Evolutionary conservation across 805 yeast species (phyloP).

Genomic region (Zygosaccharomyces bisporus): DNA sequence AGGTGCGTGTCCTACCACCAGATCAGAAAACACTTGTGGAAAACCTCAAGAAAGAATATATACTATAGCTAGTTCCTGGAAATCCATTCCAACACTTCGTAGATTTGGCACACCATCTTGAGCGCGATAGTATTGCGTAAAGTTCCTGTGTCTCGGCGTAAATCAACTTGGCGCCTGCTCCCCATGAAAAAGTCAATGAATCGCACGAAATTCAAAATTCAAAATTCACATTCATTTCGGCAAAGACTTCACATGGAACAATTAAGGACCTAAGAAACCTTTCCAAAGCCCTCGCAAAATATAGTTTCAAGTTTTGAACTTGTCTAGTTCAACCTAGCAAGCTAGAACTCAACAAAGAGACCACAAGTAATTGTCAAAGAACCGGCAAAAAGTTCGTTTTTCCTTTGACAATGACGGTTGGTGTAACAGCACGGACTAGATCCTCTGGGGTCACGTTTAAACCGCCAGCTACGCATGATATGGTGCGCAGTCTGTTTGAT

Average conservation of each 20-base stretch:
- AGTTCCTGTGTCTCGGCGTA: background rate
- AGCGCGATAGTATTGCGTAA: background rate
- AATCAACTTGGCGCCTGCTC: conserved; percentile 2
- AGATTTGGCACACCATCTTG: background rate
- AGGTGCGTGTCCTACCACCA: conserved; percentile 41
- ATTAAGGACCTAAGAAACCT: background rate
- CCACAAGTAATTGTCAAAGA: background rate
- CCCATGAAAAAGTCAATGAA: no score
- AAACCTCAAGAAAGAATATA: conserved; percentile 52
- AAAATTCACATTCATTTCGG: conserved; percentile 5
- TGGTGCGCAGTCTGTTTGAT: conserved; percentile 77
- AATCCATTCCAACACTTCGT: background rate
- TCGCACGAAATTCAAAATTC: background rate
- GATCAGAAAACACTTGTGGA: conserved; percentile 52
- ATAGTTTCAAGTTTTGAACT: background rate
- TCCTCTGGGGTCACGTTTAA: conserved; percentile 34
- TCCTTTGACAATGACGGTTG: background rate
- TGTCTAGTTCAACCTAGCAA: conserved; percentile 16
- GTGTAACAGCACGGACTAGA: conserved; percentile 27
- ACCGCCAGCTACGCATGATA: conserved; percentile 63
- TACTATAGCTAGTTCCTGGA: conserved; percentile 20
- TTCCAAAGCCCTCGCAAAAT: background rate
- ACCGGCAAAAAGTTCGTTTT: background rate
- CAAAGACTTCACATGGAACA: conserved; percentile 5
- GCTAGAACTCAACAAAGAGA: background rate